Conservation (phyloP, 2,329 filamentous ascomycete species). For the Colletotrichum tofieldiae region DNA sequence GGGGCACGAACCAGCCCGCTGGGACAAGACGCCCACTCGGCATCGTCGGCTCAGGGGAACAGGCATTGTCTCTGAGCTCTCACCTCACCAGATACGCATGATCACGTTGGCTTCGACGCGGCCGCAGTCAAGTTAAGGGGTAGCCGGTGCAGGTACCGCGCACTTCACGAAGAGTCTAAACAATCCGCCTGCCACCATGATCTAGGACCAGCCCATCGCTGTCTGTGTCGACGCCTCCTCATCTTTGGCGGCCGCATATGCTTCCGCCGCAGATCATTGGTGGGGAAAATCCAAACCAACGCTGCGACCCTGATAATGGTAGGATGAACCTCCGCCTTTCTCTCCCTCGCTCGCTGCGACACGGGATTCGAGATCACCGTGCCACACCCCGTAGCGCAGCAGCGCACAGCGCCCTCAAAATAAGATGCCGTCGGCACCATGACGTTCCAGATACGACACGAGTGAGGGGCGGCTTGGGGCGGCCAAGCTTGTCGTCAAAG, state of each 20-base stretch:
- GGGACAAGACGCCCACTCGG: not conserved
- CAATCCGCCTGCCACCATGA: not conserved
- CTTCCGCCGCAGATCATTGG: not conserved
- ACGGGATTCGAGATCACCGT: not conserved
- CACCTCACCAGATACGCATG: not conserved
- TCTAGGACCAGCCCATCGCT: not conserved
- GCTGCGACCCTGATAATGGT: not conserved
- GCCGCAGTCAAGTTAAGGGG: not conserved
- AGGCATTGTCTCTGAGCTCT: not conserved
- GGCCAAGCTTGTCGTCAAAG: constrained; percentile 2
- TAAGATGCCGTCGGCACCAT: not conserved
- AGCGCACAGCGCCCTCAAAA: not conserved
- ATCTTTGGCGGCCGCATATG: not conserved
- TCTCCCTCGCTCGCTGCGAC: not conserved
- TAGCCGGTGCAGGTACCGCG: not conserved
- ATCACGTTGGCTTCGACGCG: not conserved
- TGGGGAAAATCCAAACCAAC: not conserved
- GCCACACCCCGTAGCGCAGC: not conserved
- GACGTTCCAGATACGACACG: not conserved
- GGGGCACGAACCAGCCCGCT: not conserved
- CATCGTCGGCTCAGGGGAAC: not conserved
- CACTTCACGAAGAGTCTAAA: not conserved
- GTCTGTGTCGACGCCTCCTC: not conserved
- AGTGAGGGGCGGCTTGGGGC: not conserved
- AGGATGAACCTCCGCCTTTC: no score